Evolutionary conservation across 495 filamentous ascomycete genomes (phyloP).

Genomic region (Rusavskia elegans): DNA sequence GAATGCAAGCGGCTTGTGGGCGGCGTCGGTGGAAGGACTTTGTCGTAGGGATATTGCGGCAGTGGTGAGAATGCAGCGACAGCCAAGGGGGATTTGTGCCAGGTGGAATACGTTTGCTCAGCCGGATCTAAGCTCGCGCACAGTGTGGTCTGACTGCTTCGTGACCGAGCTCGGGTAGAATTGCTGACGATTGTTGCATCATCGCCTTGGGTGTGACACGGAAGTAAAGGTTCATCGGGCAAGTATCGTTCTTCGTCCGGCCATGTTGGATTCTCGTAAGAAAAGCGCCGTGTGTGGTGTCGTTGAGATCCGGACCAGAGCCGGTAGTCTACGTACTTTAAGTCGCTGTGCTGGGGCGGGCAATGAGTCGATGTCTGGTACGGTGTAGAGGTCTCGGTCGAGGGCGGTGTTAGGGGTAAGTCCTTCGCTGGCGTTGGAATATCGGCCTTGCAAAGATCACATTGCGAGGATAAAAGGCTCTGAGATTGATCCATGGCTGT

Average conservation of each 20-base stretch:
- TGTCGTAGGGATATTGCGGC: background rate
- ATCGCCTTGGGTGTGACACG: background rate
- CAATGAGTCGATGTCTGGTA: background rate
- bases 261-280: background rate
- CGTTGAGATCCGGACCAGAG: background rate
- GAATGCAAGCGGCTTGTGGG: background rate
- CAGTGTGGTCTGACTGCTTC: background rate
- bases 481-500: background rate
- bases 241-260: background rate
- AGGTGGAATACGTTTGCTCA: background rate
- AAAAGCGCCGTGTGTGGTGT: background rate
- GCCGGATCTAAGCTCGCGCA: background rate
- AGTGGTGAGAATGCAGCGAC: background rate
- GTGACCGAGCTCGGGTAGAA: background rate
- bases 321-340: background rate
- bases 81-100: background rate
- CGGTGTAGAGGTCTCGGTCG: background rate
- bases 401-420: background rate
- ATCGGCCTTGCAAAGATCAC: background rate
- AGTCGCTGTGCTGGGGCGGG: background rate
- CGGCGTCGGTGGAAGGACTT: background rate
- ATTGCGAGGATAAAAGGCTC: background rate
- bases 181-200: background rate
- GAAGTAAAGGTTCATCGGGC: background rate
- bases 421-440: background rate